Conservation (phyloP, 768 basidiomycete genomes). For the Mrakia gelida region DNA sequence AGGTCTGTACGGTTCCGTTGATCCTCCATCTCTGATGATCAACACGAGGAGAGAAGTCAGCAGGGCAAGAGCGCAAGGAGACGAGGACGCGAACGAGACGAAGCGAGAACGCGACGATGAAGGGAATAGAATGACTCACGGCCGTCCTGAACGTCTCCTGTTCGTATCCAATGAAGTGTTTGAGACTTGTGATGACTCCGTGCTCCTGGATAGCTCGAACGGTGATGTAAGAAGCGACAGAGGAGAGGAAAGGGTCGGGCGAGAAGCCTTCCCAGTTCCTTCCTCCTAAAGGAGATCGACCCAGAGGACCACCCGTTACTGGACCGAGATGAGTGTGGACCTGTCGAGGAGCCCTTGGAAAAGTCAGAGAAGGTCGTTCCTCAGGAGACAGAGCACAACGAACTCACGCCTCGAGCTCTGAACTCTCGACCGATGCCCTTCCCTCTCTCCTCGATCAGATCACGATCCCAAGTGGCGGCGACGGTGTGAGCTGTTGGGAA, state of each 20-base stretch:
- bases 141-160: conserved; percentile 39
- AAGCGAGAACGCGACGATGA: neutral
- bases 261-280: conserved; percentile 33
- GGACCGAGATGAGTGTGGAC: conserved; percentile 17
- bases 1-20: conserved; percentile 1
- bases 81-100: no score
- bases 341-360: neutral
- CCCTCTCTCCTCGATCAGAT: conserved; percentile 59
- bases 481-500: conserved; percentile 21
- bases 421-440: conserved; percentile 79
- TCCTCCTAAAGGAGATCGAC: conserved; percentile 30
- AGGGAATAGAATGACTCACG: neutral
- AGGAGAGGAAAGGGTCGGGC: conserved; percentile 32
- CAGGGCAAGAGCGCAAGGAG: neutral
- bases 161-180: conserved; percentile 42
- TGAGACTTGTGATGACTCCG: conserved; percentile 38
- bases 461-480: conserved; percentile 22
- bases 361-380: conserved; percentile 21
- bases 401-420: conserved; percentile 60
- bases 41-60: neutral
- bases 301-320: conserved; percentile 25
- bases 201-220: conserved; percentile 33
- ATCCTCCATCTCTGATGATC: neutral
- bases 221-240: conserved; percentile 34
- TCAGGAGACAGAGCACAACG: conserved; percentile 60